Evolutionary conservation across 2,329 filamentous ascomycete species (phyloP).

Genomic region (Diaporthe sp.): DNA sequence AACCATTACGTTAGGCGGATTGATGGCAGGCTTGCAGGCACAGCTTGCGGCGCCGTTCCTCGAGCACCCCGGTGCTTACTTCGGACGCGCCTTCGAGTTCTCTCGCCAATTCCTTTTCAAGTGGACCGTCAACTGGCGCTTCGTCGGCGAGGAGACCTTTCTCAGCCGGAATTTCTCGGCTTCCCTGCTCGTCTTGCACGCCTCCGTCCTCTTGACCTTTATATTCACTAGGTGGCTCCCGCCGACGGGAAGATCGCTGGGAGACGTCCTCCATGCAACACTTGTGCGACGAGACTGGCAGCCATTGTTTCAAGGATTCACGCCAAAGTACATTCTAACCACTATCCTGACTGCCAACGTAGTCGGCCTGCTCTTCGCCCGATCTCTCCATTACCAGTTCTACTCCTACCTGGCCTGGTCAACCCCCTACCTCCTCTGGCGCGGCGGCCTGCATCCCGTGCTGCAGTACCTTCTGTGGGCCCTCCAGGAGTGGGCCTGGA

Average conservation of each 20-base stretch:
- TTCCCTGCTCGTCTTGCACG: conserved; percentile 73
- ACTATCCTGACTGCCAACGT: conserved; percentile 80
- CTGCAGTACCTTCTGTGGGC: conserved; percentile 77
- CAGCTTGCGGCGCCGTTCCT: conserved; percentile 75
- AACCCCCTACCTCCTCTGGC: conserved; percentile 88
- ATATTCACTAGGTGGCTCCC: conserved; percentile 76
- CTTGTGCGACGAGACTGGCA: conserved; percentile 44
- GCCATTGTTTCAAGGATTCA: conserved; percentile 45
- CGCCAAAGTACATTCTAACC: conserved; percentile 78
- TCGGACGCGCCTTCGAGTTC: conserved; percentile 88
- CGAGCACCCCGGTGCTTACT: conserved; percentile 75
- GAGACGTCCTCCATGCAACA: conserved; percentile 61
- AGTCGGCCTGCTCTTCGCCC: conserved; percentile 85
- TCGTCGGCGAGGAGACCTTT: conserved; percentile 86
- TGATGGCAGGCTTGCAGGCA: conserved; percentile 63
- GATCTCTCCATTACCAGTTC: conserved; percentile 95
- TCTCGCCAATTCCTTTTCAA: conserved; percentile 93
- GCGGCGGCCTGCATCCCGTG: conserved; percentile 74
- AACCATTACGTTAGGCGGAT: conserved; percentile 60
- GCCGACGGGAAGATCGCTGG: conserved; percentile 69
- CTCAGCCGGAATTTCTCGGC: conserved; percentile 75
- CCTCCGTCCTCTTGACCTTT: conserved; percentile 74
- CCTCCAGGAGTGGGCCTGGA: conserved; percentile 92
- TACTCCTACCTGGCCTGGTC: conserved; percentile 92
- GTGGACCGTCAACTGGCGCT: conserved; percentile 99